These are phyloP conservation scores for Chlamydomonas eustigma DNA, from an alignment of 139 green algal genomes.

Conservation along the genomic window DNA sequence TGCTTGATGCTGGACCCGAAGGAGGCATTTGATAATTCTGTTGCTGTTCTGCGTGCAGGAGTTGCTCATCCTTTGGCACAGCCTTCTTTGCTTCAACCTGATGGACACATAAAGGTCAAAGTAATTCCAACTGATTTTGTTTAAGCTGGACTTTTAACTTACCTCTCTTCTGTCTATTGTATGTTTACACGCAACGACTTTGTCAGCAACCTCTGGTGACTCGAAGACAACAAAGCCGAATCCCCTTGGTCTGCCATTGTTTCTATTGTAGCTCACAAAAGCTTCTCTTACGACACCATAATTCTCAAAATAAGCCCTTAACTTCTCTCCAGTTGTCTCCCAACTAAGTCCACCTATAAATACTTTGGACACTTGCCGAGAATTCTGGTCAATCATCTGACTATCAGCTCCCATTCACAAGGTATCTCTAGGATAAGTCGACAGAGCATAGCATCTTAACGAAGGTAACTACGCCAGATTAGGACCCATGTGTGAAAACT, in stretches of 20 bases:
- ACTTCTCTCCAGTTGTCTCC: conserved; percentile 63
- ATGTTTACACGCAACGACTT: conserved; percentile 79
- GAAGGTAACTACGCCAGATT: too few relatives aligned
- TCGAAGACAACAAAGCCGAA: conserved; percentile 94
- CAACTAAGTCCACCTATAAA: conserved; percentile 83
- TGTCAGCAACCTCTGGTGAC: conserved; percentile 80
- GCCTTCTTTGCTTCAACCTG: conserved; percentile 95
- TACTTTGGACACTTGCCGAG: conserved; percentile 51
- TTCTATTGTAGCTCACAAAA: conserved; percentile 84
- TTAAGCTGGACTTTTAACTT: conserved; percentile 15
- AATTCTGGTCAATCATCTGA: conserved; percentile 22
- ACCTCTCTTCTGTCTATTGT: conserved; percentile 91
- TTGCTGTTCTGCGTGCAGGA: conserved; percentile 17
- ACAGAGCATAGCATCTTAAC: too few relatives aligned
- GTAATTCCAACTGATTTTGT: too few relatives aligned
- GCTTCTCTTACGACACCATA: conserved; percentile 80
- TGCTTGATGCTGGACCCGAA: not conserved
- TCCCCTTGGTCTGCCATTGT: conserved; percentile 78
- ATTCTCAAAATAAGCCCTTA: conserved; percentile 81
- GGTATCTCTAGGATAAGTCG: too few relatives aligned
- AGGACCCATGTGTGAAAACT: too few relatives aligned
- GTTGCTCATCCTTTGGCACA: conserved; percentile 84
- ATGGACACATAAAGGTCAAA: too few relatives aligned
- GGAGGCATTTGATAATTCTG: not conserved
- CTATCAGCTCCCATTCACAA: not conserved